phyloP scores from a whole-genome alignment of 306 rosid species.

The Biancaea sappan region DNA sequence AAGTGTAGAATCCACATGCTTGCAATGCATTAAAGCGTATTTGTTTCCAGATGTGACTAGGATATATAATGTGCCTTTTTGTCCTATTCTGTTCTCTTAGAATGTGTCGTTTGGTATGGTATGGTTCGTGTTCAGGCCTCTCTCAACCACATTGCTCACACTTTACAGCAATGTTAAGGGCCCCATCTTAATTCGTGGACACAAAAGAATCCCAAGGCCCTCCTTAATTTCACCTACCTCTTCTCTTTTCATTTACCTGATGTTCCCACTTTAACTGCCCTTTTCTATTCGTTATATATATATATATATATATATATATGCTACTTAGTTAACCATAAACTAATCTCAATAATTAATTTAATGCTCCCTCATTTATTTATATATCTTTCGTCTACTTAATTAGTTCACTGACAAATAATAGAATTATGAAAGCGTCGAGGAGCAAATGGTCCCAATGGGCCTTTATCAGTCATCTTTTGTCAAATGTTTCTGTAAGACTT shows the following conservation, averaged over 20 bases:
- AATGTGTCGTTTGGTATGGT: neutral
- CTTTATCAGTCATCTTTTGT: neutral
- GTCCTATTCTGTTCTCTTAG: slow-evolving; percentile 16
- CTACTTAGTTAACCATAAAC: too few species aligned
- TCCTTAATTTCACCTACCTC: slow-evolving; percentile 1
- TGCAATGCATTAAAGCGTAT: slow-evolving; percentile 6
- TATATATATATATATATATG: too few species aligned
- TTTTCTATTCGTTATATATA: too few species aligned
- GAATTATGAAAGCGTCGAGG: neutral
- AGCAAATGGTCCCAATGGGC: neutral
- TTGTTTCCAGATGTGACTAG: slow-evolving; percentile 7
- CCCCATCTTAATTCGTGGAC: slow-evolving; percentile 5
- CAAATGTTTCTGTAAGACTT: neutral
- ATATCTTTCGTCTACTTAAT: too few species aligned
- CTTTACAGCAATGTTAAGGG: slow-evolving; percentile 7
- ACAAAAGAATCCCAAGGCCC: slow-evolving; percentile 25
- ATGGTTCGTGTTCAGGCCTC: neutral
- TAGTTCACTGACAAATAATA: too few species aligned
- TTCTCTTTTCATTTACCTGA: neutral
- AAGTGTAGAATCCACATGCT: slow-evolving; percentile 18
- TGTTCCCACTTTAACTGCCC: neutral
- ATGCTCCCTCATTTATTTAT: too few species aligned
- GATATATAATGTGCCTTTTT: neutral
- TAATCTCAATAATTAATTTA: too few species aligned
- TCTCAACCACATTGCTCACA: neutral